A percentile compares a stretch with the other conserved stretches of the same genome.
Conservation (phyloP, 805 yeast species). For the Sugiyamaella qingdaonensis region DNA sequence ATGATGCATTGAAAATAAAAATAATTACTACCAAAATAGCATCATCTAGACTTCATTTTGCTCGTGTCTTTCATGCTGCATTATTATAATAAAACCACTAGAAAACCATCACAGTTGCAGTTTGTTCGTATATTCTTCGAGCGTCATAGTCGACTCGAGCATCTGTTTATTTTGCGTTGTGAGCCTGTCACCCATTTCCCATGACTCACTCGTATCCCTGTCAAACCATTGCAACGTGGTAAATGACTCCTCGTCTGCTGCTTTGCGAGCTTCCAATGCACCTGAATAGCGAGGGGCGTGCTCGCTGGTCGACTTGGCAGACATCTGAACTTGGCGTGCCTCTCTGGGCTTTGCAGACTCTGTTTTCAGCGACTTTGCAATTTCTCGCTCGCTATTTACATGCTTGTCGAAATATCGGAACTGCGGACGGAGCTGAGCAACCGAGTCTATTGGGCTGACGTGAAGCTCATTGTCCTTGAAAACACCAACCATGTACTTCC, state of each 20-base stretch:
- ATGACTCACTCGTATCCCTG: constrained; percentile 31
- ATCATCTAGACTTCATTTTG: background rate
- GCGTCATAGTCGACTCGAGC: constrained; percentile 18
- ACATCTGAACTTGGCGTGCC: constrained; percentile 69
- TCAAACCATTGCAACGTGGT: constrained; percentile 45
- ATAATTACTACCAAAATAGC: background rate
- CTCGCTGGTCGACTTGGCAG: constrained; percentile 59
- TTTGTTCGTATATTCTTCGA: constrained; percentile 21
- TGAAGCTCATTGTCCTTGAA: constrained; percentile 50
- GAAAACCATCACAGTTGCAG: background rate
- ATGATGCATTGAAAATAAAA: background rate
- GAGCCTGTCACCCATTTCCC: constrained; percentile 30
- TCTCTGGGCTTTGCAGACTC: constrained; percentile 39
- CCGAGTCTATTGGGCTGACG: constrained; percentile 58
- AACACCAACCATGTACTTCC: constrained; percentile 37
- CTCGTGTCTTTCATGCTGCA: background rate
- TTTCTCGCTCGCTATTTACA: constrained; percentile 38
- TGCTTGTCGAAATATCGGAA: constrained; percentile 73
- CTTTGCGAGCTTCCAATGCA: constrained; percentile 61
- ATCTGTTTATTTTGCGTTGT: constrained; percentile 15
- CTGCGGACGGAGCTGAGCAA: constrained; percentile 76
- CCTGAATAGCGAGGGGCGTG: constrained; percentile 62
- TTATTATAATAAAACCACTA: background rate
- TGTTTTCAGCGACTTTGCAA: constrained; percentile 34
- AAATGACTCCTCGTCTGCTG: constrained; percentile 57